Percentiles rank a stretch among this genome's conserved stretches.
These are phyloP conservation scores for Botryotinia globosa DNA, from an alignment of 2,329 filamentous ascomycete species.

Conservation along the genomic window DNA sequence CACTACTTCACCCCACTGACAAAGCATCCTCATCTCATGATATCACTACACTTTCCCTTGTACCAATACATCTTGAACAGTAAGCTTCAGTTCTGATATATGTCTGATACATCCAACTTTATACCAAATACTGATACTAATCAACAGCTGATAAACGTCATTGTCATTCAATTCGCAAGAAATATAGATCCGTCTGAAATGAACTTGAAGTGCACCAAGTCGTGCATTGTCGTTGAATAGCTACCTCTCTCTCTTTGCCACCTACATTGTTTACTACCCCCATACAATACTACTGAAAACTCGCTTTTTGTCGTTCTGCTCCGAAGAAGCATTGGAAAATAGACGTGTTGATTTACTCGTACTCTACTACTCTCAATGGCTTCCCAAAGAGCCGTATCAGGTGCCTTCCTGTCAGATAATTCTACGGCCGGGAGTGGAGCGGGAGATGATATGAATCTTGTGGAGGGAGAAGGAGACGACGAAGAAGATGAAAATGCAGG, in stretches of 20 bases:
- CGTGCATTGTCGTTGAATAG: background rate
- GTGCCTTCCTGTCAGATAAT: background rate
- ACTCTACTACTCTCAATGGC: background rate
- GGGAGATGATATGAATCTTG: background rate
- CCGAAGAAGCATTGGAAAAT: background rate
- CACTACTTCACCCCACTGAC: background rate
- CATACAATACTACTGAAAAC: background rate
- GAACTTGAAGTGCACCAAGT: background rate
- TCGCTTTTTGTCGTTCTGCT: too few species aligned
- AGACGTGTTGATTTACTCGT: background rate
- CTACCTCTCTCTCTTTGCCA: background rate
- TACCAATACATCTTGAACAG: background rate
- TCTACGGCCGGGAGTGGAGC: background rate
- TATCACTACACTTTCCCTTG: background rate
- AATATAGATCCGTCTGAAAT: background rate
- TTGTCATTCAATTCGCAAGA: background rate
- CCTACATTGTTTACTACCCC: background rate
- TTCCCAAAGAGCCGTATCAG: background rate
- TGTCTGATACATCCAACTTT: background rate
- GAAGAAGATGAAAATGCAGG: background rate
- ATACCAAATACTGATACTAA: background rate
- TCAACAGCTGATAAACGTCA: background rate
- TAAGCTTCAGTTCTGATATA: background rate
- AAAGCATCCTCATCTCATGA: background rate
- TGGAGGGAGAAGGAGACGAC: background rate